Conservation (phyloP, 352 stramenopile genomes). For the Phytophthora niederhauseri region DNA sequence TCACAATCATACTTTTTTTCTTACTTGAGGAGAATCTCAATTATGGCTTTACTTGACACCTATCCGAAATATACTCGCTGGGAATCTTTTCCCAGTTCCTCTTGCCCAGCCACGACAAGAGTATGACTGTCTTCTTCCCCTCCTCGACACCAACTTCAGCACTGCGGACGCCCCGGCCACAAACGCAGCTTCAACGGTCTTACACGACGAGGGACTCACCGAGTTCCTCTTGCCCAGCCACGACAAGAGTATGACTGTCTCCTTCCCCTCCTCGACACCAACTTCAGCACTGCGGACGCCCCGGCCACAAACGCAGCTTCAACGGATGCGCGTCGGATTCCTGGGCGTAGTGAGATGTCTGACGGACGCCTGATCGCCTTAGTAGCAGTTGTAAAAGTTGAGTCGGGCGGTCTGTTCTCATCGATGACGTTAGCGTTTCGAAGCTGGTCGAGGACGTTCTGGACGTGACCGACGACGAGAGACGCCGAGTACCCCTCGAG, state of each 20-base stretch:
- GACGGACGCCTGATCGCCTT: not conserved
- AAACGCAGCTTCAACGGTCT: not conserved
- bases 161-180: not conserved
- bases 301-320: constrained; percentile 2
- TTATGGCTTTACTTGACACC: no score
- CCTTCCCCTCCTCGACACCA: not conserved
- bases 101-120: not conserved
- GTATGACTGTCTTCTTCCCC: not conserved
- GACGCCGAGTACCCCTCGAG: not conserved
- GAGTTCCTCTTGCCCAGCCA: not conserved
- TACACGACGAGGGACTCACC: not conserved
- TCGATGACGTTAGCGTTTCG: not conserved
- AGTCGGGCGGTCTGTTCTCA: not conserved
- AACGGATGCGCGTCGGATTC: not conserved
- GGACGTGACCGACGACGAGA: not conserved
- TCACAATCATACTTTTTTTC: no score
- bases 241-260: not conserved
- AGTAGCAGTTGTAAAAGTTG: no score
- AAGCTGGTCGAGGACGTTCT: not conserved
- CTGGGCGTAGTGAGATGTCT: not conserved
- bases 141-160: not conserved
- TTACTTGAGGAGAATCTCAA: no score
- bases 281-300: not conserved
- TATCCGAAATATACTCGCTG: no score
- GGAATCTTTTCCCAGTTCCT: no score